These are phyloP conservation scores for Suillus clintonianus DNA, from an alignment of 768 basidiomycete species.

Conservation along the genomic window DNA sequence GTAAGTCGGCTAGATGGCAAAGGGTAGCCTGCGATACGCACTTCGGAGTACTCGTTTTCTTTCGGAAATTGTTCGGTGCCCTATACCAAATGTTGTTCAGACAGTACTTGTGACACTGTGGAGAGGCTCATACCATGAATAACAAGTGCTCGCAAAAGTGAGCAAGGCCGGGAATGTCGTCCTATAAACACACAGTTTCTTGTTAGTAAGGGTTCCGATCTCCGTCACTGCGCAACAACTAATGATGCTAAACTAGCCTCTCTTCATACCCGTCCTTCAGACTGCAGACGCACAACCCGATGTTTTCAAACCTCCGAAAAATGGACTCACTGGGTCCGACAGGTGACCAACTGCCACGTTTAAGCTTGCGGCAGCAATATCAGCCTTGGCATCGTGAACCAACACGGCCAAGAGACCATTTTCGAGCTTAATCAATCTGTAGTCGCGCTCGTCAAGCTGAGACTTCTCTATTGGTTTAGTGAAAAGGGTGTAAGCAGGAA, in stretches of 20 bases:
- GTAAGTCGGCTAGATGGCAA: background rate
- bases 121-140: constrained; percentile 74
- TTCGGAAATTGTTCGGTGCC: constrained; percentile 82
- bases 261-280: background rate
- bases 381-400: constrained; percentile 81
- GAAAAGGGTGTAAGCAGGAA: constrained; percentile 57
- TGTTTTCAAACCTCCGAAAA: background rate
- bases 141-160: constrained; percentile 96
- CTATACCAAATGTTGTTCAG: constrained; percentile 35
- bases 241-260: background rate
- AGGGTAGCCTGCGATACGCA: constrained; percentile 27
- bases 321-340: constrained; percentile 76
- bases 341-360: constrained; percentile 95
- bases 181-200: constrained; percentile 37
- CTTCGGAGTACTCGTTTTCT: constrained; percentile 95
- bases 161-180: constrained; percentile 89
- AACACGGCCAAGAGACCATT: constrained; percentile 90
- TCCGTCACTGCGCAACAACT: background rate
- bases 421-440: constrained; percentile 78
- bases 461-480: constrained; percentile 66
- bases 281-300: background rate
- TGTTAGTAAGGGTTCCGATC: background rate
- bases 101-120: background rate
- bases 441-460: constrained; percentile 75
- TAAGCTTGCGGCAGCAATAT: constrained; percentile 93